Conservation (phyloP, 2,329 filamentous ascomycete species). For the Ilyonectria robusta region DNA sequence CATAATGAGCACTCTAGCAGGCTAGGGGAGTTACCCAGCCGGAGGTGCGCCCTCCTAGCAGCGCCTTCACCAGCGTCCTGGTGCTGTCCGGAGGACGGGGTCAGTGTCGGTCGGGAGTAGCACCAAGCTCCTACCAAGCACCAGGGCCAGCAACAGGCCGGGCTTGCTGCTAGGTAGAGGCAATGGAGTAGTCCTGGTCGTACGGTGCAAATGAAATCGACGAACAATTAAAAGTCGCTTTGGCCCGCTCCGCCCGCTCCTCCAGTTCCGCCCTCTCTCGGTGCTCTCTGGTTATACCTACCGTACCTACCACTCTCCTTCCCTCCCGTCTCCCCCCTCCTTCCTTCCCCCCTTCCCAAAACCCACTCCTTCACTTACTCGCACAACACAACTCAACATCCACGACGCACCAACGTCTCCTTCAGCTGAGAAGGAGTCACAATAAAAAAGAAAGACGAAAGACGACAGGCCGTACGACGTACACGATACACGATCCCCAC, state of each 20-base stretch:
- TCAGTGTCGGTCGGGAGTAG: constrained; percentile 23
- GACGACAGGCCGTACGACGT: constrained; percentile 31
- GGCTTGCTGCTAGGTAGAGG: constrained; percentile 37
- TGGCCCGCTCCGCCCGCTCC: constrained; percentile 40
- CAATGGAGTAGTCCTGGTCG: constrained; percentile 44
- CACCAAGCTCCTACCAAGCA: constrained; percentile 41
- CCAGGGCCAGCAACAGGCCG: constrained; percentile 35
- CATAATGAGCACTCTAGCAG: constrained; percentile 11
- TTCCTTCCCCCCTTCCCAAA: constrained; percentile 16
- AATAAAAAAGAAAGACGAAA: constrained; percentile 22
- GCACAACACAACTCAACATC: constrained; percentile 11
- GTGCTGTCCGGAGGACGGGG: constrained; percentile 16
- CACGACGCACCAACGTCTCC: constrained; percentile 26
- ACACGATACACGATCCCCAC: constrained; percentile 24
- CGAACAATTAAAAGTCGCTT: constrained; percentile 44
- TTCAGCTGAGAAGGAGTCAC: constrained; percentile 8
- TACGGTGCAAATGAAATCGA: constrained; percentile 48
- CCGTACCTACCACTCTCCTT: constrained; percentile 23
- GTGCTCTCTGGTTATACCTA: constrained; percentile 21
- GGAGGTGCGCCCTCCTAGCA: background rate
- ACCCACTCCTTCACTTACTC: constrained; percentile 7
- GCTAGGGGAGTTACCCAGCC: constrained; percentile 8
- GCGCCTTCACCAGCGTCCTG: background rate
- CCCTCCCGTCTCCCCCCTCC: constrained; percentile 4
- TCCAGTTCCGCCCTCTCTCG: constrained; percentile 33